These are phyloP conservation scores for Halophytophthora batemanensis DNA, from an alignment of 352 stramenopile species.

Conservation along the genomic window DNA sequence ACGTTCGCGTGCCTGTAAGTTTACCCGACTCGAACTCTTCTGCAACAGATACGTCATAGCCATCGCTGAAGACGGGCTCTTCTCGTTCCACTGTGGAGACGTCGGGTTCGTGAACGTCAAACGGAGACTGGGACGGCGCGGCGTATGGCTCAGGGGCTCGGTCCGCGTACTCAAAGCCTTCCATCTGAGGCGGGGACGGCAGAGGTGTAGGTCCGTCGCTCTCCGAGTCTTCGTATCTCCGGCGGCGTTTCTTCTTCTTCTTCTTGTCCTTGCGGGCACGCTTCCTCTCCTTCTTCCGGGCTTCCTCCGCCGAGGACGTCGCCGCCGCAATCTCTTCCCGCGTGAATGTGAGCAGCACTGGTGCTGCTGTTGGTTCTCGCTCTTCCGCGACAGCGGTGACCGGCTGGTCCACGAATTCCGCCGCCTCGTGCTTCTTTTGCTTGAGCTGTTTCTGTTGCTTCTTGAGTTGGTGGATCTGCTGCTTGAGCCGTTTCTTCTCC, in stretches of 20 bases:
- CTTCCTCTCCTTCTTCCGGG: constrained; percentile 59
- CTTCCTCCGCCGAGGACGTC: constrained; percentile 19
- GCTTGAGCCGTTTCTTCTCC: constrained; percentile 50
- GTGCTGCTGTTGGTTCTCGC: constrained; percentile 1
- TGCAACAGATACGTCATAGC: not conserved
- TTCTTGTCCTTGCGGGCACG: constrained; percentile 52
- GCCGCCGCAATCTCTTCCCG: constrained; percentile 36
- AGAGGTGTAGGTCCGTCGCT: constrained; percentile 42
- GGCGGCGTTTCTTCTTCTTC: constrained; percentile 44
- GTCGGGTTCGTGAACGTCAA: constrained; percentile 5
- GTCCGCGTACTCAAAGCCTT: constrained; percentile 44
- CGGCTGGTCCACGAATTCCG: constrained; percentile 5
- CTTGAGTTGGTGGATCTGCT: constrained; percentile 47
- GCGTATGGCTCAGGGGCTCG: constrained; percentile 15
- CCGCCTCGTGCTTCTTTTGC: constrained; percentile 31
- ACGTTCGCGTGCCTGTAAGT: constrained; percentile 14
- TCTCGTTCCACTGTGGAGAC: constrained; percentile 1
- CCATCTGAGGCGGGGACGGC: constrained; percentile 43
- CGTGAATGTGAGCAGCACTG: constrained; percentile 32
- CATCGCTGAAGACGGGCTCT: constrained; percentile 2
- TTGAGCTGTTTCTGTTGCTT: constrained; percentile 64
- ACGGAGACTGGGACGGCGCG: constrained; percentile 13
- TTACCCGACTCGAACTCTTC: constrained; percentile 10
- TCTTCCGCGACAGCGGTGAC: constrained; percentile 2
- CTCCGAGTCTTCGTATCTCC: constrained; percentile 50